Conservation (phyloP, 73 alveolate genomes). For the Tetrahymena thermophila region DNA sequence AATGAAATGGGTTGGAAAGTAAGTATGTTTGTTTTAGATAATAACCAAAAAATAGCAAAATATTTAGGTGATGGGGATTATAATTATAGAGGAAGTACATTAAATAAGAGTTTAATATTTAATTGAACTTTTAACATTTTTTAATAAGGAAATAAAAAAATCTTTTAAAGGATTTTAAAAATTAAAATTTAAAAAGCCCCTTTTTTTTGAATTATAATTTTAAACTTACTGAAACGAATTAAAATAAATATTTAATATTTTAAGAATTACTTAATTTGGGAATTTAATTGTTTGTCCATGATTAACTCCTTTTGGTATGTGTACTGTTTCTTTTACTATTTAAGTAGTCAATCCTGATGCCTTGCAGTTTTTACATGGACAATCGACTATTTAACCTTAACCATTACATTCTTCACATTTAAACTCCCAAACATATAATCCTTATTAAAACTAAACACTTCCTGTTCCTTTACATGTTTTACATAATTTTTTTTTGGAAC, state of each 20-base stretch:
- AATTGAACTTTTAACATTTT: too few species aligned
- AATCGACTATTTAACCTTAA: conserved; percentile 56
- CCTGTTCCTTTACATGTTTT: conserved; percentile 81
- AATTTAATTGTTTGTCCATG: conserved; percentile 63
- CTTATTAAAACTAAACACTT: conserved; percentile 51
- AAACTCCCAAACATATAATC: conserved; percentile 63
- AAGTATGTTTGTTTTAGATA: too few species aligned
- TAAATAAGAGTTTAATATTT: too few species aligned
- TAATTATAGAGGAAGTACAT: too few species aligned
- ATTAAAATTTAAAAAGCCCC: too few species aligned
- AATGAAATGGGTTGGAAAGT: too few species aligned
- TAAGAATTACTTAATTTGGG: conserved; percentile 11
- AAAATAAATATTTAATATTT: not conserved
- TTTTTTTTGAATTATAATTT: too few species aligned
- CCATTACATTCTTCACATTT: conserved; percentile 74
- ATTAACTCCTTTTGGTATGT: conserved; percentile 82
- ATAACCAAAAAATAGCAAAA: too few species aligned
- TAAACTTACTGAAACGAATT: too few species aligned
- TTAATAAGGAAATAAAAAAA: too few species aligned
- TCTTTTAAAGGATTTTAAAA: too few species aligned
- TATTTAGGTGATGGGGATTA: too few species aligned
- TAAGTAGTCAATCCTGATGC: conserved; percentile 49
- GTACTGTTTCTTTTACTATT: conserved; percentile 52
- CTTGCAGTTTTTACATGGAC: conserved; percentile 60
- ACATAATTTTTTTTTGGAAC: conserved; percentile 66